Evolutionary conservation across 495 filamentous ascomycete genomes (phyloP).

Genomic region (Aspergillus kassunensis): DNA sequence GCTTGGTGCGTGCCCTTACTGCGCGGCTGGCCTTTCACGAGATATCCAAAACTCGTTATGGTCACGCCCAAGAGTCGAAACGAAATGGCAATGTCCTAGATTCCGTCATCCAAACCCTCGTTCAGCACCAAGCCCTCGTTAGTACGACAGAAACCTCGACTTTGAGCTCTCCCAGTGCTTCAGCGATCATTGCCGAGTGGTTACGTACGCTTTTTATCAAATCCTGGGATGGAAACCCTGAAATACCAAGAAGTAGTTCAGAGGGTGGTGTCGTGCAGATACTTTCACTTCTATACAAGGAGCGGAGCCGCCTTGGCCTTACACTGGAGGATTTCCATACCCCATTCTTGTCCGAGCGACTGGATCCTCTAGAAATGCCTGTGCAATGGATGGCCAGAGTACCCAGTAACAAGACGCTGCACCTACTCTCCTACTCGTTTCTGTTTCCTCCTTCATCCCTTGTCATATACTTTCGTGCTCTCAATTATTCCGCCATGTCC

Average conservation of each 20-base stretch:
- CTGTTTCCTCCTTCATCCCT: conserved; percentile 69
- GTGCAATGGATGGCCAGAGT: conserved; percentile 60
- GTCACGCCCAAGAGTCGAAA: conserved; percentile 30
- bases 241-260: conserved; percentile 59
- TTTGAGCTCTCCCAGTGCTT: conserved; percentile 36
- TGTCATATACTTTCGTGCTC: conserved; percentile 82
- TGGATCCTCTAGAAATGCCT: conserved; percentile 74
- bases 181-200: conserved; percentile 69
- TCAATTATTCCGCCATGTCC: conserved; percentile 82
- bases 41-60: conserved; percentile 44
- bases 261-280: conserved; percentile 72
- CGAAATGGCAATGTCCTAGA: conserved; percentile 33
- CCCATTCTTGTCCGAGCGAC: conserved; percentile 68
- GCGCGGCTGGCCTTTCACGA: conserved; percentile 50
- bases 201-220: conserved; percentile 68
- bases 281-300: conserved; percentile 67
- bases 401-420: conserved; percentile 58
- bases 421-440: conserved; percentile 78
- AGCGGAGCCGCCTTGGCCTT: conserved; percentile 59
- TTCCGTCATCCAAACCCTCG: conserved; percentile 37
- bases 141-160: conserved; percentile 22
- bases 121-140: conserved; percentile 26
- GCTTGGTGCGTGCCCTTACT: conserved; percentile 52
- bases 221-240: conserved; percentile 72
- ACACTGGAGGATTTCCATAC: conserved; percentile 66